Percentiles rank a stretch among this genome's conserved stretches.
These are phyloP conservation scores for Parastagonospora nodorum DNA, from an alignment of 2,329 filamentous ascomycete genomes.

Conservation along the genomic window DNA sequence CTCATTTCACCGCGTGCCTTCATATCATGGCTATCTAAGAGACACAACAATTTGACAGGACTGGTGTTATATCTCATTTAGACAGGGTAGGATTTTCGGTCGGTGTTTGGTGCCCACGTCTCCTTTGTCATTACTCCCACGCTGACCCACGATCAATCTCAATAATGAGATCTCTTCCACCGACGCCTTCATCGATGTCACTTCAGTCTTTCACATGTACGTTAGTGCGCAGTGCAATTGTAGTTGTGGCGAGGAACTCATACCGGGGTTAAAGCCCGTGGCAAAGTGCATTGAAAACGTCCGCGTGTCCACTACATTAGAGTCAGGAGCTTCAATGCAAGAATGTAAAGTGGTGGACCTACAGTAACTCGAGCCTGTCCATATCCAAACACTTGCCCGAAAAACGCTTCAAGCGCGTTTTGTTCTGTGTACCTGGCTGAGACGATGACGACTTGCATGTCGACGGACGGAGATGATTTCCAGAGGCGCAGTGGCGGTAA, in stretches of 20 bases:
- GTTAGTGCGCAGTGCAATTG: neutral
- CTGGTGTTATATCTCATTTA: no score
- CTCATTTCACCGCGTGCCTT: no score
- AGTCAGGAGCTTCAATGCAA: neutral
- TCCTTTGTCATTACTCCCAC: neutral
- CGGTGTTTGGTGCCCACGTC: neutral
- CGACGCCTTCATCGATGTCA: constrained; percentile 1
- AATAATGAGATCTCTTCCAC: constrained; percentile 11
- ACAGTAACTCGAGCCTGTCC: constrained; percentile 9
- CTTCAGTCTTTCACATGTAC: constrained; percentile 3
- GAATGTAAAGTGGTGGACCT: neutral
- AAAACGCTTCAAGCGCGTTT: constrained; percentile 3
- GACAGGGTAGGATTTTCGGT: neutral
- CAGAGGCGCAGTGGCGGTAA: neutral
- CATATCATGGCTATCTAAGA: no score
- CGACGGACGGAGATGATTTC: neutral
- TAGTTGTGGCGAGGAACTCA: neutral
- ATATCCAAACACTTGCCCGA: constrained; percentile 7
- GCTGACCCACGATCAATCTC: neutral
- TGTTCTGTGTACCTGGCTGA: constrained; percentile 14
- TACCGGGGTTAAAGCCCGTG: constrained; percentile 9
- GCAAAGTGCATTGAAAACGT: constrained; percentile 13
- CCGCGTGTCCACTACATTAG: constrained; percentile 11
- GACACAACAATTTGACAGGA: no score
- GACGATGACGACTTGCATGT: constrained; percentile 9